Percentiles rank a stretch among this genome's conserved stretches.
Evolutionary conservation across 352 stramenopile species (phyloP).

Genomic region (Phytophthora pini): DNA sequence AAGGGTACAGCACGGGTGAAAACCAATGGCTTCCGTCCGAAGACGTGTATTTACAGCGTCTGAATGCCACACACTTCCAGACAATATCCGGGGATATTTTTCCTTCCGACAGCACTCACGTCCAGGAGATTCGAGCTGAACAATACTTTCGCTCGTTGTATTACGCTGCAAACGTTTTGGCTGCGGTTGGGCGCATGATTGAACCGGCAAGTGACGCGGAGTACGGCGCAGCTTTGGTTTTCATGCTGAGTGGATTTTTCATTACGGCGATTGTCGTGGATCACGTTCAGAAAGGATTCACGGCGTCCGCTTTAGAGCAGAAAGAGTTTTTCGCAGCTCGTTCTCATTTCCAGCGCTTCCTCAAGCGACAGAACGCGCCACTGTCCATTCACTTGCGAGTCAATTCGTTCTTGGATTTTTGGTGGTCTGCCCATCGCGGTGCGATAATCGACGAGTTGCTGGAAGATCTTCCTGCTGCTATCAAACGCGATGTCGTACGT

Average conservation of each 20-base stretch:
- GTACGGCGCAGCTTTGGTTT: constrained; percentile 52
- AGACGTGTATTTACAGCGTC: constrained; percentile 43
- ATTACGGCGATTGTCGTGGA: constrained; percentile 76
- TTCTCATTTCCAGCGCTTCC: constrained; percentile 64
- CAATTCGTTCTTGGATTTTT: constrained; percentile 74
- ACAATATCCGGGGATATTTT: constrained; percentile 33
- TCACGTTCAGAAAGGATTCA: constrained; percentile 73
- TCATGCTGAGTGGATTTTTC: constrained; percentile 76
- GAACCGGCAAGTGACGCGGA: constrained; percentile 59
- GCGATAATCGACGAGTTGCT: constrained; percentile 69
- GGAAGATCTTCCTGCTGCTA: constrained; percentile 53
- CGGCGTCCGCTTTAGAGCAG: constrained; percentile 66
- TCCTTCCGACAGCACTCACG: constrained; percentile 20
- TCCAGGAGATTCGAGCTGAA: constrained; percentile 43
- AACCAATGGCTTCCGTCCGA: constrained; percentile 56
- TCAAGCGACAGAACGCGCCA: constrained; percentile 64
- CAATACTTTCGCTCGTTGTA: constrained; percentile 71
- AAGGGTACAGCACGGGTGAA: constrained; percentile 50
- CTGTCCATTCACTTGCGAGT: constrained; percentile 60
- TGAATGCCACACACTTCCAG: constrained; percentile 46
- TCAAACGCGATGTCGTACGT: constrained; percentile 63
- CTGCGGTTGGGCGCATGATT: constrained; percentile 48
- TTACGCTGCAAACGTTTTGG: constrained; percentile 61
- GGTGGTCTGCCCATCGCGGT: constrained; percentile 70
- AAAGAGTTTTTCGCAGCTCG: constrained; percentile 74